These are phyloP conservation scores for Mycena metata DNA, from an alignment of 768 basidiomycete species.

Conservation along the genomic window DNA sequence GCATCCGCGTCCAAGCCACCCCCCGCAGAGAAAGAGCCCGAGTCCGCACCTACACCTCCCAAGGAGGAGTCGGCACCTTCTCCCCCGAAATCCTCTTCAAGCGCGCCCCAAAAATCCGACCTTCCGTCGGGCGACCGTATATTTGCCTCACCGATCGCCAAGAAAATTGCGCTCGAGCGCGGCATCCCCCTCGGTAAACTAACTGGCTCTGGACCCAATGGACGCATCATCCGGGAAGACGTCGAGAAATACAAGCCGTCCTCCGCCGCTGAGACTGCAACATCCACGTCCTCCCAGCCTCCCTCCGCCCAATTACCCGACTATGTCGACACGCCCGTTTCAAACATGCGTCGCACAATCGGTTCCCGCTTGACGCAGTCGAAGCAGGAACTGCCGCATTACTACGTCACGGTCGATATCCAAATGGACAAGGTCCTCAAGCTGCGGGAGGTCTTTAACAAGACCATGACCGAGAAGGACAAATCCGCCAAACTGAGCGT, in stretches of 20 bases:
- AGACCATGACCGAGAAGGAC: slow-evolving; percentile 85
- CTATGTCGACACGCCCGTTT: slow-evolving; percentile 90
- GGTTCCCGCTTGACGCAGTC: slow-evolving; percentile 91
- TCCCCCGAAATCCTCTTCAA: slow-evolving; percentile 44
- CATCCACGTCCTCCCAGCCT: slow-evolving; percentile 61
- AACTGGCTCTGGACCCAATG: slow-evolving; percentile 94
- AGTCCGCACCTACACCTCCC: slow-evolving; percentile 61
- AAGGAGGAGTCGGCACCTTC: slow-evolving; percentile 52
- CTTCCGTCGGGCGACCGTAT: slow-evolving; percentile 82
- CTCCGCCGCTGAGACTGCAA: slow-evolving; percentile 57
- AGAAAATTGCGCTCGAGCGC: slow-evolving; percentile 95
- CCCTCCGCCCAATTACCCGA: slow-evolving; percentile 71
- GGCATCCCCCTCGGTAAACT: slow-evolving; percentile 92
- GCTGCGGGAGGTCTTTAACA: slow-evolving; percentile 96
- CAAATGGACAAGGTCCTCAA: slow-evolving; percentile 97
- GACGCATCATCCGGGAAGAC: slow-evolving; percentile 94
- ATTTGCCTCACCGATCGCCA: slow-evolving; percentile 95
- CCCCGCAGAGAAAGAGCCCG: slow-evolving; percentile 50
- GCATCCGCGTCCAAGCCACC: slow-evolving; percentile 56
- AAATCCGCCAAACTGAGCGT: slow-evolving; percentile 95
- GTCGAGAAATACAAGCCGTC: slow-evolving; percentile 89
- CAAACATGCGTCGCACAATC: slow-evolving; percentile 96
- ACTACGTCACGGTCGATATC: slow-evolving; percentile 95
- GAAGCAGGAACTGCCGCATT: slow-evolving; percentile 96
- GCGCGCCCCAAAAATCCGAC: slow-evolving; percentile 58